Base-by-base conservation (phyloP, 116 monocot genomes). In the Zostera marina region DNA sequence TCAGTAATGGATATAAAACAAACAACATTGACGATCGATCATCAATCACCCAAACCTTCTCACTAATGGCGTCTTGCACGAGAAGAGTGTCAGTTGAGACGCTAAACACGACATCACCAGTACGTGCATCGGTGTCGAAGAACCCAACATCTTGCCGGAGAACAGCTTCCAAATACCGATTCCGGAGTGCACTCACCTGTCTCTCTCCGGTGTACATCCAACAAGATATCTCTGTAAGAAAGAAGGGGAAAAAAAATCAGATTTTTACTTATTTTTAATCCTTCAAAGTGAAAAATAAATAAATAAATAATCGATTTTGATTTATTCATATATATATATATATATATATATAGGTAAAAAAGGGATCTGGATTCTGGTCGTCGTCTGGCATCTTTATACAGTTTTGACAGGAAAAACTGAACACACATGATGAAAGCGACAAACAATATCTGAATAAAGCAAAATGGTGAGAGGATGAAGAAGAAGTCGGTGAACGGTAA, bases 191-290 rank as follows among this genome's bases (percentile, higher is more conserved):
- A 44, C 76, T 72, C 48, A 76, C 79, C 67, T 99, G 99, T 67
- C 99, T 71, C 73, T 99, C 99, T 9, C 91, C 99, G 11, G 91
- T 91, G 70, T 87, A 79, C 91, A 91, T 99, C 99, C 99, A 99
- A 63, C 91, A 99, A 14, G 87, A 70, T 17, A 90, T 86, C 81
- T 90, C 99, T 99, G 84, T 54, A 52, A 53, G 16, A 53, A n/a
- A n/a, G n/a, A n/a, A n/a, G n/a, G n/a, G n/a, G n/a, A n/a, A 41
- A 38, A 13, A 15, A n/a, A n/a, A n/a, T 13, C 47, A 13, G 16
- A 47, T 47, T 47, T n/a, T 47, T 47, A 47, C 47, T 15, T 16
- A 5, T n/a, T 47, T 47, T 6, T 16, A 47, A 0, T n/a, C 13
- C 16, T 15, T 47, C 47, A 47, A 11, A 47, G n/a, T 13, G 15